Conservation (phyloP, 345 rosid species). For the Dipteronia dyeriana region DNA sequence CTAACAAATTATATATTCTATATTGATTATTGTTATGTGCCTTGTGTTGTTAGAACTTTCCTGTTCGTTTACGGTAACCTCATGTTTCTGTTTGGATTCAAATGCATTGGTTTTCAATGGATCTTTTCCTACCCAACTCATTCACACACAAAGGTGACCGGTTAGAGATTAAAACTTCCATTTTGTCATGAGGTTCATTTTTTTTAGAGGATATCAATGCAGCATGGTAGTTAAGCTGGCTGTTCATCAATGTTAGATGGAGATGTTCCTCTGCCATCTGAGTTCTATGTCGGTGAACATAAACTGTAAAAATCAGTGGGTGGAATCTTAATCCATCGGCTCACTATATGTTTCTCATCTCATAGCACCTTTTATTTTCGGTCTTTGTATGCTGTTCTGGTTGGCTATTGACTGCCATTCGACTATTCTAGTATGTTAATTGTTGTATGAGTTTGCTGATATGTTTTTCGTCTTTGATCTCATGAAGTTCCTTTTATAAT, state of each 20-base stretch:
- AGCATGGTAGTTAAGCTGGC: neutral
- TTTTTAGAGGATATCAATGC: neutral
- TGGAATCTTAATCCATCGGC: neutral
- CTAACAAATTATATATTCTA: neutral
- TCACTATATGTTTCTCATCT: neutral
- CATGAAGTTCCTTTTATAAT: neutral
- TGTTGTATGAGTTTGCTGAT: neutral
- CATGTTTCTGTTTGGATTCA: neutral
- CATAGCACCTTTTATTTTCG: neutral
- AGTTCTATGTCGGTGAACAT: neutral
- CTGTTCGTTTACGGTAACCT: neutral
- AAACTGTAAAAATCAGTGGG: neutral
- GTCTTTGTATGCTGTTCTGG: slow-evolving; percentile 1
- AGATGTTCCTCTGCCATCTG: neutral
- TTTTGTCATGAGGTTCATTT: neutral
- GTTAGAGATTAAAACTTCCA: neutral
- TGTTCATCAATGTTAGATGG: neutral
- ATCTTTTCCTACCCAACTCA: neutral
- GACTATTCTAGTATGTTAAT: neutral
- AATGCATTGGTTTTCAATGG: neutral
- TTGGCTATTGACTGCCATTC: neutral
- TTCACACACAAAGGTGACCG: neutral
- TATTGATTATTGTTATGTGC: neutral
- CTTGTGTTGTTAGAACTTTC: neutral
- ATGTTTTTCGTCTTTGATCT: neutral